Base-by-base conservation (phyloP, 225 moss, liverwort and hornwort species). In the Bryum argenteum region DNA sequence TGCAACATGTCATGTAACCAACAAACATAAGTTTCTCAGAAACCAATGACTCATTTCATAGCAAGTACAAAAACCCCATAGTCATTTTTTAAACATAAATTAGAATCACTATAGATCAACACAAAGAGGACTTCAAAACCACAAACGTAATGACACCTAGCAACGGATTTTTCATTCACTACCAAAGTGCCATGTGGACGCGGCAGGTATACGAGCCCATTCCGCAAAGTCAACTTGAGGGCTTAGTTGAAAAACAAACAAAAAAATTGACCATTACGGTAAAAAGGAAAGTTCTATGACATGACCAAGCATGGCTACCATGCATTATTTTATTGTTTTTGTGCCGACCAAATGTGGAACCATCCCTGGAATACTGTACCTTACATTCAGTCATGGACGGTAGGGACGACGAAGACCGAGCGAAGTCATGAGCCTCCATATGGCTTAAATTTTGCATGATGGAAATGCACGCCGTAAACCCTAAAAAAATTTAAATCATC, bases 241-340 rank as follows among this genome's bases (percentile, higher is more conserved):
- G 33, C 33, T 33, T 33, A 6, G 11, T 66, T 37, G 33, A 33
- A 43, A 64, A 58, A 15, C 10, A 15, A 17, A 2, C 1, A 16
- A 17, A 5, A 0, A 50, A 18, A 17, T 23, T 38, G n/a, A 41
- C 43, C n/a, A 28, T 17, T 22, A 47, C 18, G 70, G 52, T 48
- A 71, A 14, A 14, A 15, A 22, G 5, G 65, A 12, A 47, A 41
- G 28, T 44, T 57, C 19, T 10, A 64, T 26, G 71, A 77, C 14
- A 64, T 26, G 71, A 77, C 65, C 18, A 1, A 43, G 67, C 38
- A 51, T 1, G 5, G 37, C 58, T n/a, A 18, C 24, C 9, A 1
- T 24, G 39, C 50, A 8, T 56, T 48, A 41, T 71, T 48, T 10
- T 15, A 2, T 0, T 1, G 19, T 19, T 50, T 28, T 5, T 33